A percentile compares a stretch with the other conserved stretches of the same genome.
phyloP scores from a whole-genome alignment of 2,329 filamentous ascomycete species.

The Chrysoporthe deuterocubensis region DNA sequence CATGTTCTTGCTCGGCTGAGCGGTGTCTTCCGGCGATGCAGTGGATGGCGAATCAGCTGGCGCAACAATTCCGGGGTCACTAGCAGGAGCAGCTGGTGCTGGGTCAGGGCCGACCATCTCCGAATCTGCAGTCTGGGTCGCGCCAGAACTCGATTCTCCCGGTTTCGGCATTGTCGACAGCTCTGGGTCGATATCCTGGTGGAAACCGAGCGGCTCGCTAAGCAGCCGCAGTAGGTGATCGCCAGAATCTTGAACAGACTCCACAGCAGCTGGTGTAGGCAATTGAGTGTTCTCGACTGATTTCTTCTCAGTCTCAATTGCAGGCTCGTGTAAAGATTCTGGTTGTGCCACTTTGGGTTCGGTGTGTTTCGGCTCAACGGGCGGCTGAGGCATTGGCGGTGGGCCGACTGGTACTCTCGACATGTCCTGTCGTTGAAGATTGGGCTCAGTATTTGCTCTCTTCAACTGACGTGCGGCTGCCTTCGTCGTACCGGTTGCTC shows the following conservation, averaged over 20 bases:
- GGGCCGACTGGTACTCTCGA: constrained; percentile 14
- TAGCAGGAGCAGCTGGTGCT: constrained; percentile 48
- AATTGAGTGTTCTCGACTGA: constrained; percentile 1
- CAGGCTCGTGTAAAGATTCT: neutral
- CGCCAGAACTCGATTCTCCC: constrained; percentile 29
- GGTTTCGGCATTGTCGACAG: constrained; percentile 25
- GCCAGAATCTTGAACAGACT: constrained; percentile 14
- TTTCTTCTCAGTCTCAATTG: neutral
- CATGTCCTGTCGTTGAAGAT: constrained; percentile 27
- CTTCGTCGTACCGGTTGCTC: constrained; percentile 26
- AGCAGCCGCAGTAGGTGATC: constrained; percentile 25
- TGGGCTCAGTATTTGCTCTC: constrained; percentile 31
- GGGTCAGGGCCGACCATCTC: constrained; percentile 30
- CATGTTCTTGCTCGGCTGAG: constrained; percentile 65
- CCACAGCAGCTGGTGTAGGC: constrained; percentile 13
- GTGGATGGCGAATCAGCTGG: constrained; percentile 40
- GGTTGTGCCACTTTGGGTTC: neutral
- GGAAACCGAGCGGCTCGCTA: constrained; percentile 10
- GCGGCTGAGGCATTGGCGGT: constrained; percentile 21
- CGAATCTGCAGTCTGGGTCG: constrained; percentile 24
- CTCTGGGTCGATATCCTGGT: constrained; percentile 7
- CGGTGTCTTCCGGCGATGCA: constrained; percentile 43
- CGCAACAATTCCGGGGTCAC: constrained; percentile 46
- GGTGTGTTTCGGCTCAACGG: neutral
- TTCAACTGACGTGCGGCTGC: constrained; percentile 28